Conservation (phyloP, 1,284 basidiomycete species). For the Cronartium ribicola region DNA sequence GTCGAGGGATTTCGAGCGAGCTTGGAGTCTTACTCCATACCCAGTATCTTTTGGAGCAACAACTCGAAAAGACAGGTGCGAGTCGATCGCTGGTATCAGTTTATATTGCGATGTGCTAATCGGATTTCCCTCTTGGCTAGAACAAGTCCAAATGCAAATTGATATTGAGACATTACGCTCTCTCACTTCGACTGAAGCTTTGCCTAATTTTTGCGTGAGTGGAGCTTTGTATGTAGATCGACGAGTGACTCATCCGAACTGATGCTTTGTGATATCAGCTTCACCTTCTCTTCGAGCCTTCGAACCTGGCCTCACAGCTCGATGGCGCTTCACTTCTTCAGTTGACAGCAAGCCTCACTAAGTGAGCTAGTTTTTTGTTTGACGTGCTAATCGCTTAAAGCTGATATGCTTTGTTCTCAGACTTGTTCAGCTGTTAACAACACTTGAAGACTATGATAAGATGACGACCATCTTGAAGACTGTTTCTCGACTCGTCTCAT, state of each 20-base stretch:
- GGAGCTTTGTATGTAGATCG: too few species aligned
- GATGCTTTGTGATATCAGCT: conserved; percentile 6
- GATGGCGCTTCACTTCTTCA: conserved; percentile 23
- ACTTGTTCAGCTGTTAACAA: conserved; percentile 16
- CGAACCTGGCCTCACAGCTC: conserved; percentile 26
- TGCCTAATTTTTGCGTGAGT: background rate
- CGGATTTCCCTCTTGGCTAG: background rate
- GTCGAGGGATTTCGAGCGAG: conserved; percentile 20
- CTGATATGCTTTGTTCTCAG: background rate
- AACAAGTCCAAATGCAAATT: background rate
- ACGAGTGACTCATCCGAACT: background rate
- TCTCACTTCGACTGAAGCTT: background rate
- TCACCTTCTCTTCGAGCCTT: conserved; percentile 12
- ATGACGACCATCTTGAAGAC: conserved; percentile 4
- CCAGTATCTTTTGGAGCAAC: conserved; percentile 27
- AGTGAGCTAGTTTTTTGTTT: background rate
- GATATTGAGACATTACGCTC: background rate
- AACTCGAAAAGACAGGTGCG: conserved; percentile 5
- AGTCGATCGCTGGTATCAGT: background rate
- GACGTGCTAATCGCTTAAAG: background rate
- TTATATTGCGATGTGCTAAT: background rate
- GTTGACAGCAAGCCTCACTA: conserved; percentile 7
- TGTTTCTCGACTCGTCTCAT: background rate
- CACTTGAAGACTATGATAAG: conserved; percentile 16
- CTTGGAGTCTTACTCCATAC: conserved; percentile 32